Percentiles rank a stretch among this genome's conserved stretches.
Evolutionary conservation across 805 yeast genomes (phyloP).

Genomic region (Suhomyces vadensis): DNA sequence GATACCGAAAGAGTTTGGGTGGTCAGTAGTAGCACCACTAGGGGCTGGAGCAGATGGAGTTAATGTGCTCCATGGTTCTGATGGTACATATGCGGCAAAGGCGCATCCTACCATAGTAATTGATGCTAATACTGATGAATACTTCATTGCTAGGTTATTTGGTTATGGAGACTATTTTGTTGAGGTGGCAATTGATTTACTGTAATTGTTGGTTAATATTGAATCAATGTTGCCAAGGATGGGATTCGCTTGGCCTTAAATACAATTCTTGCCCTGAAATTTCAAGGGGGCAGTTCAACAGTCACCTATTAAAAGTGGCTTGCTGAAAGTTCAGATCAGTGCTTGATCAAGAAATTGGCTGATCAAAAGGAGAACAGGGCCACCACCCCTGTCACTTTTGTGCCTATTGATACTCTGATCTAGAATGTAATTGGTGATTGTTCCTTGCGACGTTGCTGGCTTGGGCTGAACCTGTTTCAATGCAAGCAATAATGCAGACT

Average conservation of each 20-base stretch:
- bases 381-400: not conserved
- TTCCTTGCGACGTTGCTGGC: not conserved
- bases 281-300: not conserved
- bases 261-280: not conserved
- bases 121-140: conserved; percentile 20
- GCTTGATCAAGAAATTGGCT: not conserved
- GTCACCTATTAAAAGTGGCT: too few species aligned
- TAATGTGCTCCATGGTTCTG: conserved; percentile 31
- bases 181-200: not conserved
- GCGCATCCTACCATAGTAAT: conserved; percentile 50
- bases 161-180: too few species aligned
- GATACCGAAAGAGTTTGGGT: conserved; percentile 63
- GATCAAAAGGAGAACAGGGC: conserved; percentile 2
- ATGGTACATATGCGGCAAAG: conserved; percentile 49
- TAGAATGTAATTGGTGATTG: not conserved
- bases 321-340: not conserved
- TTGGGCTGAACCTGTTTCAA: not conserved
- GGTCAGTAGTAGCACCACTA: conserved; percentile 47
- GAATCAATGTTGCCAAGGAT: not conserved
- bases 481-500: not conserved
- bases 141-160: conserved; percentile 18
- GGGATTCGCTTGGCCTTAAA: not conserved
- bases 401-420: not conserved
- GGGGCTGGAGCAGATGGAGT: conserved; percentile 32
- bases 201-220: not conserved